Conservation (phyloP, 2,329 filamentous ascomycete genomes). For the Mariannaea elegans region DNA sequence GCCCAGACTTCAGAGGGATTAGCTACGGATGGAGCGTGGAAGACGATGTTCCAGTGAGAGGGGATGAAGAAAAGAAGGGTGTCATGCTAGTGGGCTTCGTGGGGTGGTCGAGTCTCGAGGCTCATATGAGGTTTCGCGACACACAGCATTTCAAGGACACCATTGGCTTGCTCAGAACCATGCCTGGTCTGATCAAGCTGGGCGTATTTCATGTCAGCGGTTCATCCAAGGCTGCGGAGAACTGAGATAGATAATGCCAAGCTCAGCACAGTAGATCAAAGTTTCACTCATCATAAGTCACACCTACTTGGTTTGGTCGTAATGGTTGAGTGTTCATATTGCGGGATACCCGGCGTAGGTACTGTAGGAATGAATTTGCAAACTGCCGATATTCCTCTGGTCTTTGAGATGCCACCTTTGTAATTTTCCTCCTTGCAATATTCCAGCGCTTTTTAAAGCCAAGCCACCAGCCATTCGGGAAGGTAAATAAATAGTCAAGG, state of each 20-base stretch:
- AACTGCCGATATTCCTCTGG: too few relatives aligned
- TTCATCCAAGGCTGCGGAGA: not conserved
- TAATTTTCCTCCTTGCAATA: too few relatives aligned
- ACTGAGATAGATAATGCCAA: not conserved
- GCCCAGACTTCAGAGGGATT: conserved; percentile 1
- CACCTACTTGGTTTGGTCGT: too few relatives aligned
- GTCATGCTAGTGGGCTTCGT: conserved; percentile 40
- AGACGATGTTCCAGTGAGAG: conserved; percentile 41
- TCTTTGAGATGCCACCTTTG: too few relatives aligned
- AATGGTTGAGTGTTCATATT: too few relatives aligned
- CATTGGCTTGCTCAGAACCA: conserved; percentile 34
- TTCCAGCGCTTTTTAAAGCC: too few relatives aligned
- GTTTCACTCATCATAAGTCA: too few relatives aligned
- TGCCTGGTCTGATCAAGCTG: conserved; percentile 32
- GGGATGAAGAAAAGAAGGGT: conserved; percentile 38
- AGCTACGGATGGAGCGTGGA: conserved; percentile 43
- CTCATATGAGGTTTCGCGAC: conserved; percentile 47
- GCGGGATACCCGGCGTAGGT: not conserved
- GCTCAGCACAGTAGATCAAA: too few relatives aligned
- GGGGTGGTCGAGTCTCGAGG: conserved; percentile 49
- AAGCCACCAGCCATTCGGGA: too few relatives aligned
- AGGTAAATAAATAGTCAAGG: too few relatives aligned
- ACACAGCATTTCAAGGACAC: conserved; percentile 46
- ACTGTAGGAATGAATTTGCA: too few relatives aligned
- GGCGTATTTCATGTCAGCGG: conserved; percentile 20